A percentile compares a stretch with the other conserved stretches of the same genome.
Evolutionary conservation across 805 yeast species (phyloP).

Genomic region (Metschnikowia gelsemii): DNA sequence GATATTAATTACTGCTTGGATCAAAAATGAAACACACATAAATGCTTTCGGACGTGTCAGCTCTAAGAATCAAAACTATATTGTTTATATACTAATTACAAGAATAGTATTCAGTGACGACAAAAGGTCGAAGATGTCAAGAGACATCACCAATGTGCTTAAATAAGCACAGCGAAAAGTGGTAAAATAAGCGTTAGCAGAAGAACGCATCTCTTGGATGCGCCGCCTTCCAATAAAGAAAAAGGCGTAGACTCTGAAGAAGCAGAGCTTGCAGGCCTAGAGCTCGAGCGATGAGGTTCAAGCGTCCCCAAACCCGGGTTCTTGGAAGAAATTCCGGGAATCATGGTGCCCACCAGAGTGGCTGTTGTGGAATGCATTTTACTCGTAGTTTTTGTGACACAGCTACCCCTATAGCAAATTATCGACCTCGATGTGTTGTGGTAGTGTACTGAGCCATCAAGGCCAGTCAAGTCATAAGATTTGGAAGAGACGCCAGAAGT

Average conservation of each 20-base stretch:
- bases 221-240: background rate
- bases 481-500: background rate
- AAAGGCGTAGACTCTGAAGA: background rate
- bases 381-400: background rate
- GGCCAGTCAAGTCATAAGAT: background rate
- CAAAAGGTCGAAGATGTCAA: too few species aligned
- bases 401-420: background rate
- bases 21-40: too few species aligned
- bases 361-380: background rate
- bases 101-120: too few species aligned
- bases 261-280: background rate
- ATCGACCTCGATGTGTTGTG: background rate
- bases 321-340: background rate
- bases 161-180: background rate
- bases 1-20: too few species aligned
- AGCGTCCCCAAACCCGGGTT: background rate
- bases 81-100: too few species aligned
- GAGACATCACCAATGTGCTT: too few species aligned
- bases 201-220: background rate
- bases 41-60: too few species aligned
- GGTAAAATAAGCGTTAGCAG: background rate
- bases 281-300: background rate
- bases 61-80: too few species aligned
- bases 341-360: background rate
- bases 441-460: too few species aligned